Evolutionary conservation across 225 moss, liverwort and hornwort genomes (phyloP).

Genomic region (Rhytidiadelphus loreus): DNA sequence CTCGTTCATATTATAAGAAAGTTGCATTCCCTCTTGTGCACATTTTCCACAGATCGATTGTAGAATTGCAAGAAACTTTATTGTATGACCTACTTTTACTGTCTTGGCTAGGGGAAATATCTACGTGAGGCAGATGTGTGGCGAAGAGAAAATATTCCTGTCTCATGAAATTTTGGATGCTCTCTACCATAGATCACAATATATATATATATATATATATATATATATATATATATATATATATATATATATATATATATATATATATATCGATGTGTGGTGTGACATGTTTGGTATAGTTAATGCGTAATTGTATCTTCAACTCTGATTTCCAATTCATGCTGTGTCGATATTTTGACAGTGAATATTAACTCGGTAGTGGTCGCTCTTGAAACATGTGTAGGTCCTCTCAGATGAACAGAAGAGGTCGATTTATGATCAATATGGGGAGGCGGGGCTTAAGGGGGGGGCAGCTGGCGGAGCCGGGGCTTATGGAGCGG

Average conservation of each 20-base stretch:
- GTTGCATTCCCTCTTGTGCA: not conserved
- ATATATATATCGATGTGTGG: not conserved
- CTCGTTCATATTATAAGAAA: not conserved
- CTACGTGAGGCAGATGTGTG: not conserved
- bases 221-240: too few relatives aligned
- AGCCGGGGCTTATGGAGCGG: constrained; percentile 78
- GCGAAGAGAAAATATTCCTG: not conserved
- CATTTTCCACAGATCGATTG: not conserved
- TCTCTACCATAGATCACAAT: not conserved
- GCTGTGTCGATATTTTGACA: not conserved
- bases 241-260: too few relatives aligned
- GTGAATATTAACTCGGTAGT: not conserved
- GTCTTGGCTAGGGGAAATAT: not conserved
- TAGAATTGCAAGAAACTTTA: not conserved
- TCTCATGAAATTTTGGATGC: not conserved
- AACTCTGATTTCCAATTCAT: not conserved
- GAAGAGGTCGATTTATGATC: constrained; percentile 90
- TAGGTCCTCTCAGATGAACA: constrained; percentile 98
- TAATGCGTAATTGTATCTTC: not conserved
- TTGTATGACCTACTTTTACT: not conserved
- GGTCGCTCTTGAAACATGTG: not conserved
- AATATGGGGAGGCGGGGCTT: constrained; percentile 90
- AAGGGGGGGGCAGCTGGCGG: constrained; percentile 62
- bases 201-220: too few relatives aligned
- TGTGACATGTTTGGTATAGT: not conserved